Evolutionary conservation across 495 filamentous ascomycete genomes (phyloP), one percentile per base, ranked within the genome.

Genomic region (Platismatia glauca): DNA sequence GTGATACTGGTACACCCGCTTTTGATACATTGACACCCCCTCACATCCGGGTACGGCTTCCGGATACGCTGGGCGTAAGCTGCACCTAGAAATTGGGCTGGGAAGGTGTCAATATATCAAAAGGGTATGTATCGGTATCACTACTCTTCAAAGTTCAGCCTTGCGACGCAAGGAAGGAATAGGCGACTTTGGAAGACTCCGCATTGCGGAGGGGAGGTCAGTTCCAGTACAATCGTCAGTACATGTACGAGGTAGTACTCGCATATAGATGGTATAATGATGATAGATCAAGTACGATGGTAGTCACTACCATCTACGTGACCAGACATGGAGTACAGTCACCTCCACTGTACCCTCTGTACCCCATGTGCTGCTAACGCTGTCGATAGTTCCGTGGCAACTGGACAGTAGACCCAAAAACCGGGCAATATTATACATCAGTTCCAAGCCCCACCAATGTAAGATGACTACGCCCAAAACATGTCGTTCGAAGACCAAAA

Each of bases 361-460:
- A 22, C 31, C 12, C 38, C 20, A 8, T 43, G 4, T 4, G 27
- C 18, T 41, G 34, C 52, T 62, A 13, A 56, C n/a, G 38, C 20
- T 35, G 43, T 33, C 34, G 0, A 33, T 72, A 96, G 92, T 96
- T 94, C 74, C 92, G 94, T 46, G 85, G 87, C 66, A 92, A 86
- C 69, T 96, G 89, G 89, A 83, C 82, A 24, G 89, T 97, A 58
- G 85, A 97, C 71, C 81, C 82, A 39, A 75, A 79, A 57, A 91
- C 86, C 8, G 94, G 94, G 60, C 80, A 72, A 61, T 96, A 96
- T 74, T 24, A 61, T 41, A 76, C 78, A 16, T 73, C 69, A 37
- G 81, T 91, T 66, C 82, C 78, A 24, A 88, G 87, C 15, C 93
- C 95, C 0, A 96, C 94, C 9, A 88, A 88, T 37, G 50, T 53